phyloP scores from a whole-genome alignment of 1,284 basidiomycete species.

The Puccinia novopanici region DNA sequence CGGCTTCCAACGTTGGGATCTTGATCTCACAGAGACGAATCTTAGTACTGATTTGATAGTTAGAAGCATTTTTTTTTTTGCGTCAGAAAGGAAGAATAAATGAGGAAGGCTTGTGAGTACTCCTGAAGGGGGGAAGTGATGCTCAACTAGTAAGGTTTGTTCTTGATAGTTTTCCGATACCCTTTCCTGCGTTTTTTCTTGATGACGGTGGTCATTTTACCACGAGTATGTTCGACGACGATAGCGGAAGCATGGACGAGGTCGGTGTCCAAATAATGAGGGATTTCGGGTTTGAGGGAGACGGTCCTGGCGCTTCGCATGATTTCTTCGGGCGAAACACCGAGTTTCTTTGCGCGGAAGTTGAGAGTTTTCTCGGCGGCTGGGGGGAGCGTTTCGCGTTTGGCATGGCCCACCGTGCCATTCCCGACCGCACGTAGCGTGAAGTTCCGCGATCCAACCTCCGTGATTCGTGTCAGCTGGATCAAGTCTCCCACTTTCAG shows the following conservation, averaged over 20 bases:
- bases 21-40: slow-evolving; percentile 29
- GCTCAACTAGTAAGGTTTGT: slow-evolving; percentile 67
- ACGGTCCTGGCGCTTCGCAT: slow-evolving; percentile 53
- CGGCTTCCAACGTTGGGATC: not conserved
- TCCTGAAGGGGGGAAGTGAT: not conserved
- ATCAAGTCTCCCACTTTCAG: slow-evolving; percentile 80
- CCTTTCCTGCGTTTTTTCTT: slow-evolving; percentile 98
- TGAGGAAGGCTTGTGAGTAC: too few relatives aligned
- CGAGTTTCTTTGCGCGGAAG: slow-evolving; percentile 26
- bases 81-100: not conserved
- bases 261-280: slow-evolving; percentile 50
- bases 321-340: slow-evolving; percentile 55
- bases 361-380: slow-evolving; percentile 62
- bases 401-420: slow-evolving; percentile 36
- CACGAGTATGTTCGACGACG: slow-evolving; percentile 94
- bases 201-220: slow-evolving; percentile 81
- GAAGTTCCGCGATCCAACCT: slow-evolving; percentile 91
- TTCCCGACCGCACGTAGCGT: slow-evolving; percentile 72
- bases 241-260: slow-evolving; percentile 76
- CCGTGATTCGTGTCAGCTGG: slow-evolving; percentile 80
- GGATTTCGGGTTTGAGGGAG: slow-evolving; percentile 36
- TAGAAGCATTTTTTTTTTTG: not conserved
- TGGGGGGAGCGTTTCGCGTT: slow-evolving; percentile 5
- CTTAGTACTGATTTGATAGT: not conserved
- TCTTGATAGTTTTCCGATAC: slow-evolving; percentile 77